Evolutionary conservation across 1,139 yeast genomes (phyloP).

Genomic region (Blastobotrys apis): DNA sequence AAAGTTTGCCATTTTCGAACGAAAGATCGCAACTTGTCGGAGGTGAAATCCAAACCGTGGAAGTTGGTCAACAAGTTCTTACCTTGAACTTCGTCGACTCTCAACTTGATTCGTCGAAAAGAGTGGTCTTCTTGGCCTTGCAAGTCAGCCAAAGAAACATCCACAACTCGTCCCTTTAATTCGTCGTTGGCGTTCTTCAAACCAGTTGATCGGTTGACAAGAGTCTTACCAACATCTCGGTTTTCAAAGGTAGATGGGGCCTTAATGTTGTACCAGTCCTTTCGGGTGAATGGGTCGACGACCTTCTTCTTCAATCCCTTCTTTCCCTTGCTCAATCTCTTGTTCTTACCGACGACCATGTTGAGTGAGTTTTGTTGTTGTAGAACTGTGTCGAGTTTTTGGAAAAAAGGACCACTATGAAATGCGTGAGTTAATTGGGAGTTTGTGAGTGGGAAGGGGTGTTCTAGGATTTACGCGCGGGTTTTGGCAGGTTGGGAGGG

Average conservation of each 20-base stretch:
- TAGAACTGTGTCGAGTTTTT: slow-evolving; percentile 3
- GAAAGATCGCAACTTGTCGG: slow-evolving; percentile 84
- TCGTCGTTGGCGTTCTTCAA: slow-evolving; percentile 87
- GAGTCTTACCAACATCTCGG: slow-evolving; percentile 92
- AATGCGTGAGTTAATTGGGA: background rate
- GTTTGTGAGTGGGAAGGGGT: background rate
- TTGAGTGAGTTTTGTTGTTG: slow-evolving; percentile 15
- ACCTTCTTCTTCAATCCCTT: slow-evolving; percentile 94
- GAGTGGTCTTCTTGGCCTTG: slow-evolving; percentile 93
- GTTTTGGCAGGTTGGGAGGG: too few relatives aligned
- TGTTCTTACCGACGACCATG: slow-evolving; percentile 96
- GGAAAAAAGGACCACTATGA: background rate
- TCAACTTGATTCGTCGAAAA: slow-evolving; percentile 81
- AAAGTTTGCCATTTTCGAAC: slow-evolving; percentile 93
- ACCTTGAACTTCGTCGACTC: slow-evolving; percentile 93
- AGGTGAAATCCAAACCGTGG: slow-evolving; percentile 91
- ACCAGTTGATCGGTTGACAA: slow-evolving; percentile 92
- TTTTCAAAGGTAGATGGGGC: slow-evolving; percentile 93
- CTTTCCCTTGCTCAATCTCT: slow-evolving; percentile 95
- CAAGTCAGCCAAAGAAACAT: slow-evolving; percentile 81
- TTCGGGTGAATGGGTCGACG: slow-evolving; percentile 92
- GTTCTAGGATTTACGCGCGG: background rate
- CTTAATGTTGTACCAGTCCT: slow-evolving; percentile 93
- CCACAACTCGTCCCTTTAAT: slow-evolving; percentile 86
- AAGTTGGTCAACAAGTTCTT: slow-evolving; percentile 89